Evolutionary conservation across 2,329 filamentous ascomycete species (phyloP).

Genomic region (Claviceps sp.): DNA sequence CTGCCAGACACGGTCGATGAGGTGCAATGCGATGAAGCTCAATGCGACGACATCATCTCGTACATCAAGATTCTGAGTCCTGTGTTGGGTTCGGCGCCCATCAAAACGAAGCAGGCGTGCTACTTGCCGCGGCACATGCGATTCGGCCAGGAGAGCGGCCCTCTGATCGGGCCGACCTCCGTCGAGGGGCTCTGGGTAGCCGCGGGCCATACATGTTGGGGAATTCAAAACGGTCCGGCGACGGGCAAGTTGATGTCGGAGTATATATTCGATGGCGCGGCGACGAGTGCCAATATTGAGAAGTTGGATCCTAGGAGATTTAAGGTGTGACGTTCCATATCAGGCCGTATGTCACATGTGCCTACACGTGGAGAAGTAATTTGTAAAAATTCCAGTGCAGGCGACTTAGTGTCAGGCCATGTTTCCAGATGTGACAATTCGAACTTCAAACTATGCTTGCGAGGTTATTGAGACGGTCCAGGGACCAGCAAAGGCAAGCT

Average conservation of each 20-base stretch:
- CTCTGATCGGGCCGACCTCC: conserved; percentile 64
- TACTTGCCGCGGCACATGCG: conserved; percentile 71
- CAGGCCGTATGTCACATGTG: neutral
- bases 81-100: conserved; percentile 51
- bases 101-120: conserved; percentile 75
- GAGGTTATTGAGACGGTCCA: too few species aligned
- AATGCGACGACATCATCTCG: conserved; percentile 76
- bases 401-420: too few species aligned
- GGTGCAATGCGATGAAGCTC: conserved; percentile 59
- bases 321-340: conserved; percentile 26
- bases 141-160: conserved; percentile 47
- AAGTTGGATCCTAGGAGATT: conserved; percentile 55
- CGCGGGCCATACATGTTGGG: conserved; percentile 92
- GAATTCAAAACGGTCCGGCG: conserved; percentile 87
- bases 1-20: conserved; percentile 64
- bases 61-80: conserved; percentile 57
- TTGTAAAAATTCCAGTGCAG: too few species aligned
- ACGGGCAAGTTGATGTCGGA: conserved; percentile 75
- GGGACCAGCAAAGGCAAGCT: too few species aligned
- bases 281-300: conserved; percentile 52
- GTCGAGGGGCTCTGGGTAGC: conserved; percentile 68
- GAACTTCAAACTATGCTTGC: too few species aligned
- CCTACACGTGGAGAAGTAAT: too few species aligned
- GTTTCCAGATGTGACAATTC: too few species aligned
- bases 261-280: conserved; percentile 59